A percentile compares a stretch with the other conserved stretches of the same genome.
These are phyloP conservation scores for Trypanosoma boissoni DNA, from an alignment of 208 protist species.

Conservation along the genomic window DNA sequence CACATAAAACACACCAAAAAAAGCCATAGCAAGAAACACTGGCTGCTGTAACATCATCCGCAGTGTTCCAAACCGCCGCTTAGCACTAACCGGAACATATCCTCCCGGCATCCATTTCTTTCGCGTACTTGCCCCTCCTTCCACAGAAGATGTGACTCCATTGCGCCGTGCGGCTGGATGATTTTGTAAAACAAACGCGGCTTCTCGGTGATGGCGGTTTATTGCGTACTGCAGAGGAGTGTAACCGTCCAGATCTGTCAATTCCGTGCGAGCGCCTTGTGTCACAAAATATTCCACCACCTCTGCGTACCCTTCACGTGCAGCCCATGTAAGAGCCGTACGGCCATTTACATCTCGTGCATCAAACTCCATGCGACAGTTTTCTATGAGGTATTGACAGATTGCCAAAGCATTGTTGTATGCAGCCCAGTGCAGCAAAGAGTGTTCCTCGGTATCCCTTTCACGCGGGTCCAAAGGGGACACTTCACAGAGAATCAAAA, in stretches of 20 bases:
- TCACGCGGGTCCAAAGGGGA: slow-evolving; percentile 32
- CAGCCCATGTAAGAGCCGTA: slow-evolving; percentile 75
- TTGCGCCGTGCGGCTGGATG: slow-evolving; percentile 10
- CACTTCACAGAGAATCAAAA: slow-evolving; percentile 61
- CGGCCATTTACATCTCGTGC: slow-evolving; percentile 46
- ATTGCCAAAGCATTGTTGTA: slow-evolving; percentile 55
- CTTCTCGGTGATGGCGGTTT: slow-evolving; percentile 62
- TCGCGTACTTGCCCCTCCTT: neutral
- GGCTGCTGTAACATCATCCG: slow-evolving; percentile 36
- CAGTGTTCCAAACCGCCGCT: slow-evolving; percentile 48
- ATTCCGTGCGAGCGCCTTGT: slow-evolving; percentile 35
- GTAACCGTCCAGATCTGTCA: slow-evolving; percentile 44
- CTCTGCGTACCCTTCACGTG: slow-evolving; percentile 68
- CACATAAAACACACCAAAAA: slow-evolving; percentile 38
- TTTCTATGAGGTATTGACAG: slow-evolving; percentile 71
- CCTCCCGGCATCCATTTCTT: neutral
- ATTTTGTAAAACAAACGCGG: slow-evolving; percentile 34
- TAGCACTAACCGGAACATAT: slow-evolving; percentile 40
- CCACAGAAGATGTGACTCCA: neutral
- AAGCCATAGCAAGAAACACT: slow-evolving; percentile 41
- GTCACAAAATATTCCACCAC: slow-evolving; percentile 58
- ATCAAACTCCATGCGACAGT: slow-evolving; percentile 51
- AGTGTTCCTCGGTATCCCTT: slow-evolving; percentile 58
- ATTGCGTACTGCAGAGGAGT: slow-evolving; percentile 62
- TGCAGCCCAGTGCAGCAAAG: slow-evolving; percentile 76